Base-by-base conservation (phyloP, 257 asterid species). In the Solanum chaucha region DNA sequence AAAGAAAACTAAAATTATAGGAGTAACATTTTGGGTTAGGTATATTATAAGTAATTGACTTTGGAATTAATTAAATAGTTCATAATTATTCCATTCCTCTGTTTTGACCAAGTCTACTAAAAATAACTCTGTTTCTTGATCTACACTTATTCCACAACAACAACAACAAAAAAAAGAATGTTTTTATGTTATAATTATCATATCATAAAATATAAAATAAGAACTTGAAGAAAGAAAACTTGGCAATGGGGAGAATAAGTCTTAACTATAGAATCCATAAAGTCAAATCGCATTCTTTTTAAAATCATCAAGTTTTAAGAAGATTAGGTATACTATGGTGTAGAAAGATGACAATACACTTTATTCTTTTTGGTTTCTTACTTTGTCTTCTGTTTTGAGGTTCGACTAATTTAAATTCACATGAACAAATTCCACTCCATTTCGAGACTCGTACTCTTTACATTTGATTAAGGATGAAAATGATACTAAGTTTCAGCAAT, bases 381-480 rank as follows among this genome's bases (percentile, higher is more conserved):
- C 44, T 1, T 1, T 0, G 0, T 6, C 5, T 70, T 32, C 1
- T 32, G 0, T 28, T 30, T 11, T 15, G 41, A 32, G n/a, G 4
- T 8, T 8, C 0, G 24, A 70, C 0, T 71, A 17, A 17, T 8
- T 34, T 71, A 0, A 17, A 32, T 71, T 71, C 4, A 30, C 2
- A 3, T 34, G 0, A 1, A 34, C 0, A 71, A 32, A 2, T 34
- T 1, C 0, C 2, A 72, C 1, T 26, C 10, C 20, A 26, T 67
- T 28, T 24, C 5, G 2, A 12, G 10, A 12, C 9, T 26, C 5
- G 4, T 26, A 67, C 9, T 24, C 7, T 2, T 1, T n/a, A 67
- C 1, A 5, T 12, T 28, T 28, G 10, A 6, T 26, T 26, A 4
- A n/a, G 15, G 8, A 64, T 64, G 8, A 64, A 61, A 10, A 12